phyloP scores from a whole-genome alignment of 2,329 filamentous ascomycete species.

The Hypocreales sp. region DNA sequence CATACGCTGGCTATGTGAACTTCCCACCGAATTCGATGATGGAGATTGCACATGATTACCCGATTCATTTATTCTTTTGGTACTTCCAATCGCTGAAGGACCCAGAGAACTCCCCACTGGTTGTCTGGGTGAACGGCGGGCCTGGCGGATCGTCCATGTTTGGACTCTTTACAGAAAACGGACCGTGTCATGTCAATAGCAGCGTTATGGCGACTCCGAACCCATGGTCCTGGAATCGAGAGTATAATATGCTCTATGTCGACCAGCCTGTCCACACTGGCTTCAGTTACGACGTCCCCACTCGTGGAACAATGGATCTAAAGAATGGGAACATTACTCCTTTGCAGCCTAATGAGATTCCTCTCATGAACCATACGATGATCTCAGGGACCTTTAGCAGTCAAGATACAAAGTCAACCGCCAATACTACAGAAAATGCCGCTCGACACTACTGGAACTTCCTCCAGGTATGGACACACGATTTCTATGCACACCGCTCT shows the following conservation, averaged over 20 bases:
- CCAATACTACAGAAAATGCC: slow-evolving; percentile 37
- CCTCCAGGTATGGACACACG: slow-evolving; percentile 1
- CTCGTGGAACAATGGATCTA: slow-evolving; percentile 42
- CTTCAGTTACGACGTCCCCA: slow-evolving; percentile 48
- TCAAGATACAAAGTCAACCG: slow-evolving; percentile 11
- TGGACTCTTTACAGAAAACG: slow-evolving; percentile 46
- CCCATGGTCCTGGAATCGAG: slow-evolving; percentile 48
- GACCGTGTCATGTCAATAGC: slow-evolving; percentile 32
- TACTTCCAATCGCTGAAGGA: slow-evolving; percentile 30
- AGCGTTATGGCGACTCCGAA: slow-evolving; percentile 36
- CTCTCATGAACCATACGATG: slow-evolving; percentile 19
- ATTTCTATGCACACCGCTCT: slow-evolving; percentile 37
- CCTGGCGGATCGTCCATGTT: slow-evolving; percentile 47
- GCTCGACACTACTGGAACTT: slow-evolving; percentile 34
- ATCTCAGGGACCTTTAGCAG: slow-evolving; percentile 18
- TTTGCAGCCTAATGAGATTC: slow-evolving; percentile 19
- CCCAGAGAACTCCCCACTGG: slow-evolving; percentile 24
- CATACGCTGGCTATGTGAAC: slow-evolving; percentile 2
- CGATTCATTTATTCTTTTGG: slow-evolving; percentile 24
- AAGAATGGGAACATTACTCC: slow-evolving; percentile 26
- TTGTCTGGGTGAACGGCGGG: slow-evolving; percentile 52
- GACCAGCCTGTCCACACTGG: slow-evolving; percentile 51
- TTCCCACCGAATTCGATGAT: slow-evolving; percentile 2
- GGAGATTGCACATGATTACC: not conserved
- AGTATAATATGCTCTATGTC: slow-evolving; percentile 37